Evolutionary conservation across 1,284 basidiomycete genomes (phyloP).

Genomic region (Exsudoporus floridanus): DNA sequence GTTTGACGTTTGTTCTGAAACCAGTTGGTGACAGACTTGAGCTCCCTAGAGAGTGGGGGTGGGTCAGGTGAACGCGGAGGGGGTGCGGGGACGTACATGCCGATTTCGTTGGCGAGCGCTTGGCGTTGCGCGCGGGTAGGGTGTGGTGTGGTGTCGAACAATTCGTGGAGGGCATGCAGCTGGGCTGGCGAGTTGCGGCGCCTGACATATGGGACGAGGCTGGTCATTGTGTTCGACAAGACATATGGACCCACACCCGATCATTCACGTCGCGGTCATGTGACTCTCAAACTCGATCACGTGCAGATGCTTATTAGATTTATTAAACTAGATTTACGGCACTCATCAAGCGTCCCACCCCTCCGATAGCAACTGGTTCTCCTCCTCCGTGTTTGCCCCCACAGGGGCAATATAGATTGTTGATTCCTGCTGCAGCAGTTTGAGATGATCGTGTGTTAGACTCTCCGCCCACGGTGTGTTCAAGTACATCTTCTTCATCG

Average conservation of each 20-base stretch:
- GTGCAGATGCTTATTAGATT: conserved; percentile 9
- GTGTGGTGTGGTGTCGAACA: conserved; percentile 43
- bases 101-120: conserved; percentile 41
- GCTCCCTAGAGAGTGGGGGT: conserved; percentile 24
- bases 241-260: conserved; percentile 19
- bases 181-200: conserved; percentile 41
- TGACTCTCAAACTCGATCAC: conserved; percentile 24
- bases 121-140: conserved; percentile 46
- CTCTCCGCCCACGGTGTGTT: conserved; percentile 24
- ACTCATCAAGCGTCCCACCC: conserved; percentile 18
- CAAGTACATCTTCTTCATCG: conserved; percentile 39
- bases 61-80: conserved; percentile 4
- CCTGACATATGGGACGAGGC: conserved; percentile 31
- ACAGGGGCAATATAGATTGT: conserved; percentile 31
- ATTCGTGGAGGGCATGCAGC: conserved; percentile 38
- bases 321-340: conserved; percentile 8
- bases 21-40: conserved; percentile 39
- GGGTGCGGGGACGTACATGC: conserved; percentile 37
- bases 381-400: conserved; percentile 40
- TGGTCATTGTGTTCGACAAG: conserved; percentile 18
- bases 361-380: conserved; percentile 34
- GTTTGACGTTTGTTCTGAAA: conserved; percentile 37
- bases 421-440: conserved; percentile 20
- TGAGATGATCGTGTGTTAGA: conserved; percentile 20
- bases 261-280: conserved; percentile 29